These are phyloP conservation scores for Rhizopus stolonifer DNA, from an alignment of 371 early-diverging fungal species.

Conservation along the genomic window DNA sequence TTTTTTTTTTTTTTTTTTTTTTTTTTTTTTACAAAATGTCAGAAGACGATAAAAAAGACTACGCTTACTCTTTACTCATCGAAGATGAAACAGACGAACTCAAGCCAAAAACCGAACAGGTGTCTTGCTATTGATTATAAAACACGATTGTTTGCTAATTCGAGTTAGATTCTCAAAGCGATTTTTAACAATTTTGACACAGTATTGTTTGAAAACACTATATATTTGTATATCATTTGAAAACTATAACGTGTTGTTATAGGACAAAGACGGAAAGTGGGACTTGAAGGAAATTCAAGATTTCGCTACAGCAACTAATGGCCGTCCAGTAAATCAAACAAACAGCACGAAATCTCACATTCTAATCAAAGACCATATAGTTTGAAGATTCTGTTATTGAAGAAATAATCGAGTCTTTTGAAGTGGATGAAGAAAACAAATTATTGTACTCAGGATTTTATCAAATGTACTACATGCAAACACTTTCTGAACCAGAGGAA, in stretches of 20 bases:
- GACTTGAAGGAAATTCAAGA: slow-evolving; percentile 62
- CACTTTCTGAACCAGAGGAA: slow-evolving; percentile 66
- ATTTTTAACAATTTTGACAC: slow-evolving; percentile 71
- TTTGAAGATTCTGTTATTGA: slow-evolving; percentile 67
- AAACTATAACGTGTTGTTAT: background rate
- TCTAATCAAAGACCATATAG: slow-evolving; percentile 33
- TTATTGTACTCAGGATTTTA: slow-evolving; percentile 66
- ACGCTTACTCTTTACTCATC: slow-evolving; percentile 16
- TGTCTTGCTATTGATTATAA: background rate
- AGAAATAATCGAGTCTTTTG: slow-evolving; percentile 64
- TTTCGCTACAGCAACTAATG: slow-evolving; percentile 74
- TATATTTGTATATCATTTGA: background rate
- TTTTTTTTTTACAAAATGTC: no score
- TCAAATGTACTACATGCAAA: slow-evolving; percentile 76
- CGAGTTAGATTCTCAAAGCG: slow-evolving; percentile 45
- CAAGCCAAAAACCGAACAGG: slow-evolving; percentile 26
- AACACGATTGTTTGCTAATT: slow-evolving; percentile 2
- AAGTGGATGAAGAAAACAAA: slow-evolving; percentile 52
- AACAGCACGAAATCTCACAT: background rate
- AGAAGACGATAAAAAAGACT: slow-evolving; percentile 12
- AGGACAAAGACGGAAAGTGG: slow-evolving; percentile 66
- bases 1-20: no score
- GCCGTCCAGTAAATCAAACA: slow-evolving; percentile 53
- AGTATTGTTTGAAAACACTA: slow-evolving; percentile 20
- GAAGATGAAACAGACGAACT: slow-evolving; percentile 26